Base-by-base conservation (phyloP, 2,329 filamentous ascomycete genomes). In the Orbilia blumenaviensis region DNA sequence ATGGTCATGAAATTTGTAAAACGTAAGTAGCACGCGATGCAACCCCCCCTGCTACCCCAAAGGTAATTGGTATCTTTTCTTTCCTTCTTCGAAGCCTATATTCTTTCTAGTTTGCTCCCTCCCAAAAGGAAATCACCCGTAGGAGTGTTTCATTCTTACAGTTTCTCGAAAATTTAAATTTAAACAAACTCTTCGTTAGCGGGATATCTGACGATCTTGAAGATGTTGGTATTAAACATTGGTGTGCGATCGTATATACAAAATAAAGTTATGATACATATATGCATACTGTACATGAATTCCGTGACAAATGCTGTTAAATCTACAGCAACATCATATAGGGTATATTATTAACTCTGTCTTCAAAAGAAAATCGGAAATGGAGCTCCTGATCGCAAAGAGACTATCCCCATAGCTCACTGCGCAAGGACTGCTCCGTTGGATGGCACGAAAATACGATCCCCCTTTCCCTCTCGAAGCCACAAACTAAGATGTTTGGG, bases 21-120 rank as follows among this genome's bases (percentile, higher is more conserved):
- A 61, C 46, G 56, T 18, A 62, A 71, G 56, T 32, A 66, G 42
- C 61, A 73, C 68, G 48, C 67, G 67, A 72, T 72, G 60, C 61
- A 73, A 66, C 61, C 61, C 12, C 42, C 60, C 21, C 38, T 44
- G 21, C 27, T 10, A 14, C 66, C 48, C 27, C 23, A 50, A 66
- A 73, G 44, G 8, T 23, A 34, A 52, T 38, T 74, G 48, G 69
- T 29, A 71, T 32, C 54, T 32, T 44, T n/a, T 46, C n/a, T 21
- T 14, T 46, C 10, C 29, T 34, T 34, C n/a, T n/a, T 34, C 10
- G 29, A 34, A 34, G 29, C 29, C n/a, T n/a, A n/a, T n/a, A n/a
- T n/a, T n/a, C n/a, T n/a, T 34, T 34, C 29, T 34, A 34, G 29
- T 41, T 16, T 41, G 18, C 7, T 27, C 3, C 18, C n/a, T 5